These are phyloP conservation scores for Paramecium octaurelia DNA, from an alignment of 73 alveolate species.

Conservation along the genomic window DNA sequence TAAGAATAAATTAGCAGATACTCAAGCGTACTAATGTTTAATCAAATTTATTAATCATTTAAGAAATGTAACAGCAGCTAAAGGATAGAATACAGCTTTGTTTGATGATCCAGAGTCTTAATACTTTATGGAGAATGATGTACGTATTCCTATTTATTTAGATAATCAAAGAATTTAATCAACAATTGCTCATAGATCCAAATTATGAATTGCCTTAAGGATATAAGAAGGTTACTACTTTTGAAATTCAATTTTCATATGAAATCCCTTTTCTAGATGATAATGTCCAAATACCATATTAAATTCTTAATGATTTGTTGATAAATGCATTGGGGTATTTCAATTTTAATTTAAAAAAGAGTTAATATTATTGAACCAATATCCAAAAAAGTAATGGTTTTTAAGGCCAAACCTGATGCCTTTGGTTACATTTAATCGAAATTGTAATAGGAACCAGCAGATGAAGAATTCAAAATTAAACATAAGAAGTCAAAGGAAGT, in stretches of 20 bases:
- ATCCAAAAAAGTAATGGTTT: neutral
- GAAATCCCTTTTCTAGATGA: neutral
- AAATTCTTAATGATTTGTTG: neutral
- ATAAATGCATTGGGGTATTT: neutral
- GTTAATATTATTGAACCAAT: constrained; percentile 24
- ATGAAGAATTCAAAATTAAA: neutral
- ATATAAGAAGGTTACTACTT: neutral
- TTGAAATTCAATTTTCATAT: neutral
- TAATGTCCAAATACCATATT: neutral
- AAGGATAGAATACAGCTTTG: neutral
- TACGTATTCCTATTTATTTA: neutral
- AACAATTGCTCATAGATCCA: neutral
- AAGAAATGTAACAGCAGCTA: neutral
- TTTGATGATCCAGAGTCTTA: constrained; percentile 43
- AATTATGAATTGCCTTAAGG: constrained; percentile 9
- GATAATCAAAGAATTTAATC: neutral
- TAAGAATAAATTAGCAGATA: neutral
- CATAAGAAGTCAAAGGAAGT: neutral
- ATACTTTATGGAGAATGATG: constrained; percentile 25
- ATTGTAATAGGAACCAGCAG: neutral
- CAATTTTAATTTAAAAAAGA: neutral
- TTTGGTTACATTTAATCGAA: constrained; percentile 15
- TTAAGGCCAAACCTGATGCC: neutral
- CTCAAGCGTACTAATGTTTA: neutral
- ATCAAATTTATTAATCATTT: neutral